Evolutionary conservation across 805 yeast genomes (phyloP).

Genomic region (Candida silvatica): DNA sequence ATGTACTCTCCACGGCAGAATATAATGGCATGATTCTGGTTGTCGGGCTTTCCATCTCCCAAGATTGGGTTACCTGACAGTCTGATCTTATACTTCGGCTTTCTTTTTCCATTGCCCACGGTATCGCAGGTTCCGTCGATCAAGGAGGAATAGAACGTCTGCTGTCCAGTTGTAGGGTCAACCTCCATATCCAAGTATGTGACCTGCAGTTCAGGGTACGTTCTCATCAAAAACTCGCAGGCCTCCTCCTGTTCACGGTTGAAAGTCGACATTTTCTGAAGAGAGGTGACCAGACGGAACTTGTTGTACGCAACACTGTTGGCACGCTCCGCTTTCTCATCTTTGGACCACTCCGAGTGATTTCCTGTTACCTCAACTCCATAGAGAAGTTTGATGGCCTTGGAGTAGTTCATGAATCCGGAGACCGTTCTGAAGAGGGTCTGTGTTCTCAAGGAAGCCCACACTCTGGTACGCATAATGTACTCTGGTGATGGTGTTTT

Average conservation of each 20-base stretch:
- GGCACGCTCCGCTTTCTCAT: slow-evolving; percentile 27
- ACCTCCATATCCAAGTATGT: slow-evolving; percentile 50
- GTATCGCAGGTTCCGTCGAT: slow-evolving; percentile 66
- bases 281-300: slow-evolving; percentile 55
- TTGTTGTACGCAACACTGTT: slow-evolving; percentile 52
- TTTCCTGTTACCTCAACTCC: too few species aligned
- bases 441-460: slow-evolving; percentile 82
- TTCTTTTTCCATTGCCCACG: slow-evolving; percentile 45
- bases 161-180: slow-evolving; percentile 33
- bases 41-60: slow-evolving; percentile 82
- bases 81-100: slow-evolving; percentile 54
- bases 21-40: slow-evolving; percentile 68
- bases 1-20: slow-evolving; percentile 76
- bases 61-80: slow-evolving; percentile 75
- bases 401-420: slow-evolving; percentile 72
- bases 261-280: slow-evolving; percentile 52
- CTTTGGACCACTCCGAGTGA: slow-evolving; percentile 30
- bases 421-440: slow-evolving; percentile 75
- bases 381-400: slow-evolving; percentile 61
- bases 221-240: slow-evolving; percentile 49
- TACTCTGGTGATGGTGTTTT: slow-evolving; percentile 56
- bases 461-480: slow-evolving; percentile 63
- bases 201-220: slow-evolving; percentile 61
- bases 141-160: slow-evolving; percentile 50
- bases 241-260: slow-evolving; percentile 49